Conservation (phyloP, 2,329 filamentous ascomycete genomes). For the Exophiala phaeomuriformis region DNA sequence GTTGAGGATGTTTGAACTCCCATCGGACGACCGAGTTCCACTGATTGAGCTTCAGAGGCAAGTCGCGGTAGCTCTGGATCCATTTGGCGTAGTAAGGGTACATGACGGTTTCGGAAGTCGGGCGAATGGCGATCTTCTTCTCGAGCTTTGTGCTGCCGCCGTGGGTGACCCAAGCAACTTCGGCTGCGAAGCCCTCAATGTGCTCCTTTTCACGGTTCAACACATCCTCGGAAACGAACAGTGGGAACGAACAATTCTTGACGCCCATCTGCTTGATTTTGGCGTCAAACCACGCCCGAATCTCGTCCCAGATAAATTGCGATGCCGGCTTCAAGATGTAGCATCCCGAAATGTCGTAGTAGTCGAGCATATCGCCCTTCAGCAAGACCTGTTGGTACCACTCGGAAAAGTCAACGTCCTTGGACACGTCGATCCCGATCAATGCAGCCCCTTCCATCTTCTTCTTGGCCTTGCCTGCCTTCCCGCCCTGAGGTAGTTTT, state of each 20-base stretch:
- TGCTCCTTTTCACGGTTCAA: constrained; percentile 85
- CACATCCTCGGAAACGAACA: constrained; percentile 90
- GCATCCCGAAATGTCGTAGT: constrained; percentile 96
- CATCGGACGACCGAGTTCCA: constrained; percentile 95
- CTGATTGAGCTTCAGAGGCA: constrained; percentile 90
- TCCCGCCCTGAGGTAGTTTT: constrained; percentile 37
- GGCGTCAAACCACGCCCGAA: constrained; percentile 50
- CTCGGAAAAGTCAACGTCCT: constrained; percentile 77
- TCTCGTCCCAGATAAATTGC: constrained; percentile 61
- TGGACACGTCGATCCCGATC: constrained; percentile 81
- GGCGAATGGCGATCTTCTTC: constrained; percentile 63
- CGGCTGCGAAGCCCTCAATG: constrained; percentile 93
- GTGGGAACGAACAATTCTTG: constrained; percentile 91
- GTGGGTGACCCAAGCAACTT: constrained; percentile 48
- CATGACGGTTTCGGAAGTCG: constrained; percentile 73
- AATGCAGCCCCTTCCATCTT: constrained; percentile 57
- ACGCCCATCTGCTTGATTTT: constrained; percentile 87
- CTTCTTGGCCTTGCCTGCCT: constrained; percentile 37
- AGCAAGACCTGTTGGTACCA: constrained; percentile 98
- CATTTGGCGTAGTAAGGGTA: constrained; percentile 94
- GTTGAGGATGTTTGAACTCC: constrained; percentile 88
- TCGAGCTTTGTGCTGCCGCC: constrained; percentile 91
- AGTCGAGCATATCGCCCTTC: constrained; percentile 96
- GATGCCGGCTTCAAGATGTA: constrained; percentile 78
- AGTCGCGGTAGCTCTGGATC: constrained; percentile 92